Percentiles rank a stretch among this genome's conserved stretches.
Conservation (phyloP, 2,329 filamentous ascomycete species). For the Xylaria sp. region DNA sequence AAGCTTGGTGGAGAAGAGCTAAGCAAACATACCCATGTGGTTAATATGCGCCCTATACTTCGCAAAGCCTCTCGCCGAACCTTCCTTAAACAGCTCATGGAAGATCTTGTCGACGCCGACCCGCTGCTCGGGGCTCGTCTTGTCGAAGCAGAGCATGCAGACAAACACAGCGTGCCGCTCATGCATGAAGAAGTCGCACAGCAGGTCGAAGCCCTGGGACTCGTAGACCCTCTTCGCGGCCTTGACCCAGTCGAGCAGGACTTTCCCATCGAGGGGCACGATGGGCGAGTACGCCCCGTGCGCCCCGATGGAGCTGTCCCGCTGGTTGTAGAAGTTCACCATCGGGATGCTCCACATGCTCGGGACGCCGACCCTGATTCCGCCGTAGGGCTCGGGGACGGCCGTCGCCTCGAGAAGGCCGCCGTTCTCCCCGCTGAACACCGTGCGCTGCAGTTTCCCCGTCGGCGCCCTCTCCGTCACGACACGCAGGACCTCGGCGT, state of each 20-base stretch:
- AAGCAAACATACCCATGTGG: conserved; percentile 52
- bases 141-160: conserved; percentile 61
- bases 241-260: conserved; percentile 56
- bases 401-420: conserved; percentile 53
- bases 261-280: conserved; percentile 53
- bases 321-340: conserved; percentile 52
- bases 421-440: conserved; percentile 54
- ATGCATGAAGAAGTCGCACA: conserved; percentile 62
- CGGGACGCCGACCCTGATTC: conserved; percentile 53
- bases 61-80: conserved; percentile 52
- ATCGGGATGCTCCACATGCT: conserved; percentile 53
- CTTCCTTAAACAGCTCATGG: conserved; percentile 50
- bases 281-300: conserved; percentile 54
- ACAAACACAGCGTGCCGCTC: conserved; percentile 59
- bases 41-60: conserved; percentile 55
- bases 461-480: conserved; percentile 52
- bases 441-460: conserved; percentile 52
- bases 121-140: conserved; percentile 54
- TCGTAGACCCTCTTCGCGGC: conserved; percentile 56
- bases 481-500: conserved; percentile 54
- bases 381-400: conserved; percentile 50
- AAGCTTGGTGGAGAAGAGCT: neutral
- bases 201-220: conserved; percentile 56
- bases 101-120: conserved; percentile 52
- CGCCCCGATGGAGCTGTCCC: conserved; percentile 48